Evolutionary conservation across 2,329 filamentous ascomycete genomes (phyloP).

Genomic region (Fusarium lyarnte): DNA sequence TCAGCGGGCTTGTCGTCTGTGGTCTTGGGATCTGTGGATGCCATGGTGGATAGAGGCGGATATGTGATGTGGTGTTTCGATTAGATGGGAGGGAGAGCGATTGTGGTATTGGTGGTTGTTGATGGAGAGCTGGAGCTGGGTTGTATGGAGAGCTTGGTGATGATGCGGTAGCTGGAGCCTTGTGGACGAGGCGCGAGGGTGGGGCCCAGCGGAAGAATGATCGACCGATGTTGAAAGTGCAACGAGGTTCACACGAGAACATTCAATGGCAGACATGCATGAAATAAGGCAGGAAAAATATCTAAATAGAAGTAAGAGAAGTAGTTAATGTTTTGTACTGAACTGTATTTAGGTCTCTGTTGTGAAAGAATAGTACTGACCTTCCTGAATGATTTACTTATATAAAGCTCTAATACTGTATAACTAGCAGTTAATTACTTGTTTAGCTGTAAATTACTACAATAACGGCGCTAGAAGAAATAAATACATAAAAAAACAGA

Average conservation of each 20-base stretch:
- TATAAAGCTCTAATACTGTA: neutral
- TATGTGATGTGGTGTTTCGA: neutral
- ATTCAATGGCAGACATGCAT: neutral
- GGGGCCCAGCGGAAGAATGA: slow-evolving; percentile 28
- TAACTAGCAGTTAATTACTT: rapidly evolving
- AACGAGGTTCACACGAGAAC: neutral
- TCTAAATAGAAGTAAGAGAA: rapidly evolving
- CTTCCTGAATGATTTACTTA: rapidly evolving
- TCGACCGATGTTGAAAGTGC: neutral
- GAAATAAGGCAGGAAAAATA: no score
- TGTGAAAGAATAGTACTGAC: rapidly evolving
- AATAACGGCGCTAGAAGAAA: neutral
- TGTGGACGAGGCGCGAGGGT: slow-evolving; percentile 22
- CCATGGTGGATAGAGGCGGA: slow-evolving; percentile 14
- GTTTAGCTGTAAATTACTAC: neutral
- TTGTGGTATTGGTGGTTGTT: neutral
- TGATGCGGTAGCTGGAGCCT: slow-evolving; percentile 38
- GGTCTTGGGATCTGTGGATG: slow-evolving; percentile 42
- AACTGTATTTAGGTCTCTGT: rapidly evolving
- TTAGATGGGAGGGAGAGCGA: neutral
- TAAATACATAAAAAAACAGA: rapidly evolving
- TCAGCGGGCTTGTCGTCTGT: slow-evolving; percentile 40
- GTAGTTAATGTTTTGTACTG: rapidly evolving
- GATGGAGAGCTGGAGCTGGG: neutral
- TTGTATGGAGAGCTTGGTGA: slow-evolving; percentile 21